Conservation (phyloP, 2,329 filamentous ascomycete species). For the Alternaria sp. region DNA sequence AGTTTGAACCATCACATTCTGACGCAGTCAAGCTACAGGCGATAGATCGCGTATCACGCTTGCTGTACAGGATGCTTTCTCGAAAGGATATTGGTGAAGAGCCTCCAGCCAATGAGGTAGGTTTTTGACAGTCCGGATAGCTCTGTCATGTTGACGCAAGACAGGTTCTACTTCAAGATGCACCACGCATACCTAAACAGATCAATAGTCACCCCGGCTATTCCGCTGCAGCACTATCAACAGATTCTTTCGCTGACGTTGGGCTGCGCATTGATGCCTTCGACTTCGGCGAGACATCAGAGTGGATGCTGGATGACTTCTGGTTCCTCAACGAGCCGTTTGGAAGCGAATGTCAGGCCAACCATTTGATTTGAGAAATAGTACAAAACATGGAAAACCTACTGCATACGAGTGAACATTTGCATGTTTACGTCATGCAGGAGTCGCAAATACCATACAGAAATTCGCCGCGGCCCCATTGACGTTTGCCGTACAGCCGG, state of each 20-base stretch:
- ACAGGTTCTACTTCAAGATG: background rate
- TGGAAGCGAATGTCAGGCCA: background rate
- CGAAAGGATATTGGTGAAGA: slow-evolving; percentile 22
- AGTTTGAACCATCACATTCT: slow-evolving; percentile 28
- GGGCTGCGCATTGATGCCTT: slow-evolving; percentile 22
- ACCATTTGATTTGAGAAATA: background rate
- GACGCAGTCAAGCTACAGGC: slow-evolving; percentile 35
- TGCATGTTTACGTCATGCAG: background rate
- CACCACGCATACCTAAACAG: background rate
- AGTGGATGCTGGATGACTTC: slow-evolving; percentile 33
- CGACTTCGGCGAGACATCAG: slow-evolving; percentile 15
- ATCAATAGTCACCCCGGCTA: background rate
- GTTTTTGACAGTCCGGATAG: background rate
- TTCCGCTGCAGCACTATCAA: background rate
- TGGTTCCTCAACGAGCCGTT: slow-evolving; percentile 25
- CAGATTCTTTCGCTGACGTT: slow-evolving; percentile 9
- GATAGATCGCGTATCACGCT: slow-evolving; percentile 26
- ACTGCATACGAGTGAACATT: no score
- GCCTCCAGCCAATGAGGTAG: slow-evolving; percentile 23
- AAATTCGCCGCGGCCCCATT: background rate
- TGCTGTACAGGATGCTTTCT: slow-evolving; percentile 31
- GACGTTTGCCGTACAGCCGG: background rate
- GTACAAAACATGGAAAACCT: background rate
- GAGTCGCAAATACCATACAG: background rate
- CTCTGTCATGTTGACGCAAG: background rate